Evolutionary conservation across 441 rosid genomes (phyloP), one percentile per base, ranked within the genome.

Genomic region (Erysimum pusillum): DNA sequence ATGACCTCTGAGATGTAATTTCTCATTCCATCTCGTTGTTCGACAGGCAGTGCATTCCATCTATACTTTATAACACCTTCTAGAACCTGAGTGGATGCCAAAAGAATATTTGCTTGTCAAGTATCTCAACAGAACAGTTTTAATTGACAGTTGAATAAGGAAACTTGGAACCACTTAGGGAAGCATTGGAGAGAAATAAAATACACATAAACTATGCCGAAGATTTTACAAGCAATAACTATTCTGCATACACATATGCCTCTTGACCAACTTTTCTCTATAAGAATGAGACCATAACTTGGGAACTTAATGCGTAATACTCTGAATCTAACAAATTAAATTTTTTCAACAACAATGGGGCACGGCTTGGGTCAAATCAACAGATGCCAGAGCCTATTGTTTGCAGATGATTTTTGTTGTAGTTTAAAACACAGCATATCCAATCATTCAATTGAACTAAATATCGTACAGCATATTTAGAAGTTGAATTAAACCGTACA

Each of bases 1-100:
- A 97, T 97, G 75, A 97, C 96, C 86, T 94, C 99, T 39, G 99
- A 97, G 73, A 97, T 97, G 76, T 97, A 94, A 79, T 97, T 97
- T 86, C 91, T 97, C 99, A 97, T 97, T 63, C 99, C 99, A 86
- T 97, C 99, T 56, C 99, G 88, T 76, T 97, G 99, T 78, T 90
- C 97, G 74, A 82, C 96, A 20, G 99, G 99, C 80, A 97, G 86
- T 6, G 97, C 99, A 80, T 97, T 97, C 99, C 99, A 97, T 74
- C 99, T 88, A 73, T 97, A 97, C 87, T 94, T 97, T 36, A 97
- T 97, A 64, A 97, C 99, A 69, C 98, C 95, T 87, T 97, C 99
- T 69, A 97, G 88, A 66, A 97, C 99, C 99, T 97, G 84, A 32
- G 82, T 22, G 7, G 17, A 57, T 53, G 36, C 76, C 38, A 67